Base-by-base conservation (phyloP, 2,329 filamentous ascomycete species). In the Remersonia thermophila region DNA sequence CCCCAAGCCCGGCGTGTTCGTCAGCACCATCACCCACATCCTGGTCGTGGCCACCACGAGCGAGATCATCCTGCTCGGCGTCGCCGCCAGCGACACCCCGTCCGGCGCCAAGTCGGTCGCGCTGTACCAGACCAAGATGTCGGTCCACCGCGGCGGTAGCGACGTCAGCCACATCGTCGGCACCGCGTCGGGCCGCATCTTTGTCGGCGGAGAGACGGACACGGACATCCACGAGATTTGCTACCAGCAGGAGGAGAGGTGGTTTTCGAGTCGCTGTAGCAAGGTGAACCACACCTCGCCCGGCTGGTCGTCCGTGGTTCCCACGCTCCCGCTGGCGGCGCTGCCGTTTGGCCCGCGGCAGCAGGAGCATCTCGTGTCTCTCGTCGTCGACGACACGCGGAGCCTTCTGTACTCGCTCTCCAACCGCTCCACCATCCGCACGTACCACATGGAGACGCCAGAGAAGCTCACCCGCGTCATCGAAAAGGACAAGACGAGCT, bases 231-330 rank as follows among this genome's bases (percentile, higher is more conserved):
- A 91, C 56, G 91, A 98, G 59, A 72, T 98, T 36, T 87, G 82
- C 48, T 98, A 98, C 55, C 89, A 96, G 59, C 86, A 94, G 52
- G 86, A 96, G 57, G 91, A 98, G 60, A 81, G 83, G 49, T 98
- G 91, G 91, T 98, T 98, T 55, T 80, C 83, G 36, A 86, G 78
- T 57, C 75, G 82, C 46, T 93, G 84, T 55, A 78, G 80, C 41
- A 94, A 87, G 60, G 77, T 89, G 44, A 93, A 93, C 54, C 91
- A 95, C 56, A 89, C 80, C 33, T 80, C 73, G 55, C 77, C 73
- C 3, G 78, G 80, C 25, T 79, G 83, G 65, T 69, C 71, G 38
- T 78, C 73, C 9, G 68, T 81, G 2, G 63, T 84, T 3, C 72
- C 74, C 1, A 63, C 59, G 1, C 46, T 73, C 1, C 61, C 52